Evolutionary conservation across 1,139 yeast species (phyloP).

Genomic region (Yamadazyma dendronema): DNA sequence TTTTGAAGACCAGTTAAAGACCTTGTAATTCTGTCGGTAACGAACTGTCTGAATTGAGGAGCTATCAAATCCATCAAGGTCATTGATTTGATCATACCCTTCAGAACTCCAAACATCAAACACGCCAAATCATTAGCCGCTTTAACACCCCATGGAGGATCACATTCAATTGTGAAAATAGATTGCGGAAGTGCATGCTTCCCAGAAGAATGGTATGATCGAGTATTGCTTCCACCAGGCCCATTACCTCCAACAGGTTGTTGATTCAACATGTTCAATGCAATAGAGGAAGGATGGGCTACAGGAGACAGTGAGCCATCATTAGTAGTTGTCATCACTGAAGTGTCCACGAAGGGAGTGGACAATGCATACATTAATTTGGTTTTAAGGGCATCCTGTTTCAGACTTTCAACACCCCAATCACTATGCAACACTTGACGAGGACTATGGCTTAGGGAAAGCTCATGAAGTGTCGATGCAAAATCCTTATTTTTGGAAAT

Average conservation of each 20-base stretch:
- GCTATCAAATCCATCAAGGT: conserved; percentile 77
- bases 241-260: conserved; percentile 1
- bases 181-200: conserved; percentile 75
- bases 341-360: conserved; percentile 67
- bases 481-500: conserved; percentile 35
- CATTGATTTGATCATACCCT: conserved; percentile 57
- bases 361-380: conserved; percentile 66
- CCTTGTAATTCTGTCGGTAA: conserved; percentile 50
- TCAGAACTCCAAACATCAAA: conserved; percentile 78
- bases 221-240: conserved; percentile 14
- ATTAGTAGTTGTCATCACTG: conserved; percentile 36
- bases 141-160: conserved; percentile 76
- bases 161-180: conserved; percentile 73
- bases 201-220: conserved; percentile 64
- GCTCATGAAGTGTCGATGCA: conserved; percentile 55
- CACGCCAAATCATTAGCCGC: conserved; percentile 92
- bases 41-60: conserved; percentile 68
- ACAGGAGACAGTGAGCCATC: conserved; percentile 15
- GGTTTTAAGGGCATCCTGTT: conserved; percentile 46
- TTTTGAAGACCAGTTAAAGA: conserved; percentile 9
- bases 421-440: not conserved
- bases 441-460: conserved; percentile 41
- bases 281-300: conserved; percentile 25
- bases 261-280: conserved; percentile 25
- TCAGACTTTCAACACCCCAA: conserved; percentile 19